A percentile compares a stretch with the other conserved stretches of the same genome.
Evolutionary conservation across 2,329 filamentous ascomycete species (phyloP).

Genomic region (Sphaerulina musiva): DNA sequence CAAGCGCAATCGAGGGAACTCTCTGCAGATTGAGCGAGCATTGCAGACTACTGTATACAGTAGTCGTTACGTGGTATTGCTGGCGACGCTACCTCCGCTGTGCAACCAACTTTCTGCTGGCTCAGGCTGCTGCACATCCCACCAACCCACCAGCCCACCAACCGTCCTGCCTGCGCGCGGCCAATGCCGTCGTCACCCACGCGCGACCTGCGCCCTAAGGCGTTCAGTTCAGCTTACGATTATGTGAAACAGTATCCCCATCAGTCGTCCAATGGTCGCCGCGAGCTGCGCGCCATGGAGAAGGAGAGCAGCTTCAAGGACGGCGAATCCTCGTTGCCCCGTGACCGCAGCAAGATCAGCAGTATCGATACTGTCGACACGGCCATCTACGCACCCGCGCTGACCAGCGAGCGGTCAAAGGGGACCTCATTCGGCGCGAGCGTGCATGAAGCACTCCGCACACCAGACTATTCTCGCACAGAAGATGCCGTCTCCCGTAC

Average conservation of each 20-base stretch:
- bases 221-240: slow-evolving; percentile 24
- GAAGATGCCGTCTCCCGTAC: slow-evolving; percentile 8
- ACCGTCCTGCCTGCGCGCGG: not conserved
- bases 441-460: slow-evolving; percentile 22
- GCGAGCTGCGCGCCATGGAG: slow-evolving; percentile 25
- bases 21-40: not conserved
- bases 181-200: slow-evolving; percentile 3
- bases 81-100: no score
- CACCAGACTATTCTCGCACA: slow-evolving; percentile 14
- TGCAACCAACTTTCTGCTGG: not conserved
- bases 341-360: slow-evolving; percentile 20
- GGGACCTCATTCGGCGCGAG: slow-evolving; percentile 25
- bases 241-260: slow-evolving; percentile 24
- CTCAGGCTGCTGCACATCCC: no score
- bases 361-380: slow-evolving; percentile 22
- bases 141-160: no score
- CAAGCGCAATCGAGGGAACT: not conserved
- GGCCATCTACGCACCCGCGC: slow-evolving; percentile 18
- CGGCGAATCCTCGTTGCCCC: slow-evolving; percentile 1
- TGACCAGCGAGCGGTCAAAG: not conserved
- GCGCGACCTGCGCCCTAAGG: slow-evolving; percentile 19
- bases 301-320: slow-evolving; percentile 13
- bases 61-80: no score
- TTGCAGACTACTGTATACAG: not conserved
- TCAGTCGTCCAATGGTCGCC: slow-evolving; percentile 22